These are phyloP conservation scores for Tolypocladium cylindrosporum DNA, from an alignment of 2,329 filamentous ascomycete genomes.

Conservation along the genomic window DNA sequence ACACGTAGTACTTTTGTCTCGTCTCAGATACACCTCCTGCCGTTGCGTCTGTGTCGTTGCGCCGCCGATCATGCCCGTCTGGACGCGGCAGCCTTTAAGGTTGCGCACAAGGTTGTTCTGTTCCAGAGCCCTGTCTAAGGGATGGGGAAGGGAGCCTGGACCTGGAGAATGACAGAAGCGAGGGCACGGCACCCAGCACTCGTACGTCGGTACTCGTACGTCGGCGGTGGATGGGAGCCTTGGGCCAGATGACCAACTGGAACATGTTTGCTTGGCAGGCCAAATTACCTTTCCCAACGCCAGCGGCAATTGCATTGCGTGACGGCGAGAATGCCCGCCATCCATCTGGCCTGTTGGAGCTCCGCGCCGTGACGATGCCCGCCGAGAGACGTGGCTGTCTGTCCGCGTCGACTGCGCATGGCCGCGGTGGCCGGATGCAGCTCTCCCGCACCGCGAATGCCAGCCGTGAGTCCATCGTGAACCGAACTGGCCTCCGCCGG, in stretches of 20 bases:
- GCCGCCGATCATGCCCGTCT: not conserved
- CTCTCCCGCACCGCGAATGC: not conserved
- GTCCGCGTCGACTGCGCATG: not conserved
- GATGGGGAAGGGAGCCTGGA: not conserved
- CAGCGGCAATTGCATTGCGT: not conserved
- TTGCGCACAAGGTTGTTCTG: conserved; percentile 11
- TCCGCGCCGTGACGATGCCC: not conserved
- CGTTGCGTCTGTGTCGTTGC: not conserved
- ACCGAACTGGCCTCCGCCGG: not conserved
- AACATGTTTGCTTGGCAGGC: not conserved
- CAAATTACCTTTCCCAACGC: not conserved
- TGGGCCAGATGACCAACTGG: not conserved
- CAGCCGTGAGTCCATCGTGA: not conserved
- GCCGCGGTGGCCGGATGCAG: not conserved
- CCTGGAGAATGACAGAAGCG: too few species aligned
- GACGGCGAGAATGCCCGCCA: not conserved
- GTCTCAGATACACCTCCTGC: not conserved
- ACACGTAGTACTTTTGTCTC: not conserved
- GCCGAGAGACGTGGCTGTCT: not conserved
- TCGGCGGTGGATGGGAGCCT: not conserved
- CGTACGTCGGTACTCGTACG: not conserved
- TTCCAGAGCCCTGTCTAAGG: conserved; percentile 7
- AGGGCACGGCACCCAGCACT: too few species aligned
- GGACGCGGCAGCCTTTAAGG: conserved; percentile 7
- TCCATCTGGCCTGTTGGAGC: not conserved